Percentiles rank a stretch among this genome's conserved stretches.
These are phyloP conservation scores for Cercospora zeae-maydis DNA, from an alignment of 2,329 filamentous ascomycete genomes.

Conservation along the genomic window DNA sequence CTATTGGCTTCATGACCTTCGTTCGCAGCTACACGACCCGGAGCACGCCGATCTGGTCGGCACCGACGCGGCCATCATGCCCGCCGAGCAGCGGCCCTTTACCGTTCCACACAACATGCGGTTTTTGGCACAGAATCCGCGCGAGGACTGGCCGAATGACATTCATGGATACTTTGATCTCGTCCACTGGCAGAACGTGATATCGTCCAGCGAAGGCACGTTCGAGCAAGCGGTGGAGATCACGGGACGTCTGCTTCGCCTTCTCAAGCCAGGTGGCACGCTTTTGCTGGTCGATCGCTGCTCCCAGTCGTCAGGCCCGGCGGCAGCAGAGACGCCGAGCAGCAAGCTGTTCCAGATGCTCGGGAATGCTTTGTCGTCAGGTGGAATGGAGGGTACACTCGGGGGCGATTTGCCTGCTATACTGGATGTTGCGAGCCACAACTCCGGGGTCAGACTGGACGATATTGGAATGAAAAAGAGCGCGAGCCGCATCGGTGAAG, in stretches of 20 bases:
- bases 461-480: slow-evolving; percentile 9
- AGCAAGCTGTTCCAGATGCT: slow-evolving; percentile 11
- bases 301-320: background rate
- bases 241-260: background rate
- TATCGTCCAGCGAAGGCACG: background rate
- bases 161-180: slow-evolving; percentile 15
- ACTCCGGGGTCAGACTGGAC: slow-evolving; percentile 4
- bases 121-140: slow-evolving; percentile 7
- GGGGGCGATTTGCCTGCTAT: slow-evolving; percentile 12
- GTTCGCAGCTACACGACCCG: slow-evolving; percentile 4
- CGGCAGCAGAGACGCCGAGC: background rate
- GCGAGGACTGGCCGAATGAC: slow-evolving; percentile 10
- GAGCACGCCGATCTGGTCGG: slow-evolving; percentile 11
- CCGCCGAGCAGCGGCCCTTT: slow-evolving; percentile 10
- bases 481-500: slow-evolving; percentile 7
- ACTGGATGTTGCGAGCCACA: slow-evolving; percentile 10
- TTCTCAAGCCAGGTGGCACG: slow-evolving; percentile 8
- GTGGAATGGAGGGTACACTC: slow-evolving; percentile 10
- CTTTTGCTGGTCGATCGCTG: slow-evolving; percentile 7
- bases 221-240: slow-evolving; percentile 12
- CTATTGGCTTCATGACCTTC: slow-evolving; percentile 14
- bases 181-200: background rate
- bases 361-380: slow-evolving; percentile 7
- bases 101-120: slow-evolving; percentile 14
- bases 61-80: slow-evolving; percentile 2